These are phyloP conservation scores for Exophiala bonariae DNA, from an alignment of 2,329 filamentous ascomycete species.

Conservation along the genomic window DNA sequence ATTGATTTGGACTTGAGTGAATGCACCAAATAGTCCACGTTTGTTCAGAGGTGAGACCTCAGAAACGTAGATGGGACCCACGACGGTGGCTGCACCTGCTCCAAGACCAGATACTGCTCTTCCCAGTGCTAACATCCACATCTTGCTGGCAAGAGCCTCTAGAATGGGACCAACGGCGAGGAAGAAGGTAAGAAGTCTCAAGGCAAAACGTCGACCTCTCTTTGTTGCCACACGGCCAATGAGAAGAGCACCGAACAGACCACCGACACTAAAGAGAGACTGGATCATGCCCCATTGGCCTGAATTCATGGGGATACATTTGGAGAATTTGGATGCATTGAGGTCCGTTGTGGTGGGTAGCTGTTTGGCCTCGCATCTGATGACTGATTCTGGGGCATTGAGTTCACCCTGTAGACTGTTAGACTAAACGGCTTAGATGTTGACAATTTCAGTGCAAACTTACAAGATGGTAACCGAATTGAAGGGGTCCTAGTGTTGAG, in stretches of 20 bases:
- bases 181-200: conserved; percentile 74
- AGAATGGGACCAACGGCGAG: conserved; percentile 74
- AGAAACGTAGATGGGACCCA: conserved; percentile 91
- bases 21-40: conserved; percentile 75
- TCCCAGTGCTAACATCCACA: conserved; percentile 69
- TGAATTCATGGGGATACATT: conserved; percentile 86
- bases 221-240: conserved; percentile 77
- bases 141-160: conserved; percentile 69
- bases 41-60: conserved; percentile 77
- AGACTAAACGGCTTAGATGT: conserved; percentile 1
- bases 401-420: conserved; percentile 76
- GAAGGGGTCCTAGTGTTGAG: conserved; percentile 80
- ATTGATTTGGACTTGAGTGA: conserved; percentile 94
- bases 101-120: conserved; percentile 79
- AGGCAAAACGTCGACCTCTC: conserved; percentile 72
- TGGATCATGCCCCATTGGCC: conserved; percentile 81
- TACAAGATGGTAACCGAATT: conserved; percentile 93
- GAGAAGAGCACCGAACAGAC: conserved; percentile 76
- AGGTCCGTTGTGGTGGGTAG: conserved; percentile 31
- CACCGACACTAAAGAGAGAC: conserved; percentile 88
- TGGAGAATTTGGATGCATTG: conserved; percentile 39
- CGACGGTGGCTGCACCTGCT: conserved; percentile 85
- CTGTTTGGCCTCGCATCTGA: conserved; percentile 73
- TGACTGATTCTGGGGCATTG: conserved; percentile 89
- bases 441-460: conserved; percentile 26